phyloP scores from a whole-genome alignment of 148 eudicot genomes.

The Limonium bicolor region DNA sequence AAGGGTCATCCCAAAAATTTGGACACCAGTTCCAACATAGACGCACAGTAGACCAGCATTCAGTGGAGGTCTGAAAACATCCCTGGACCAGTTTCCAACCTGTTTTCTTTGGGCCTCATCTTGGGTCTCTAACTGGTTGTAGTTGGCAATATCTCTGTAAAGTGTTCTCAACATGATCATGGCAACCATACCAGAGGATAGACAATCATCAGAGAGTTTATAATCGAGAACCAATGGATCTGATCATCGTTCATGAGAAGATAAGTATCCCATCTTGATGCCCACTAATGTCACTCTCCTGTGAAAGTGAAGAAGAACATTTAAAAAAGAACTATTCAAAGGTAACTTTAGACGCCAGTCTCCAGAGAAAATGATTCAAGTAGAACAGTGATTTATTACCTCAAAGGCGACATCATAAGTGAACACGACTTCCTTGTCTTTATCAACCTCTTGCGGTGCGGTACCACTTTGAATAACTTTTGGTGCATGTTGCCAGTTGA shows the following conservation, averaged over 20 bases:
- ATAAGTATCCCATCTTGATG: slow-evolving; percentile 43
- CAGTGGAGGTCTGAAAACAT: slow-evolving; percentile 30
- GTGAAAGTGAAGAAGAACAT: slow-evolving; percentile 1
- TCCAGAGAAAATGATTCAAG: neutral
- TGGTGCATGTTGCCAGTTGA: slow-evolving; percentile 34
- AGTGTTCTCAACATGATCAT: slow-evolving; percentile 51
- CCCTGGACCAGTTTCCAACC: slow-evolving; percentile 49
- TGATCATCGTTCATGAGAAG: slow-evolving; percentile 42
- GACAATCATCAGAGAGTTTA: slow-evolving; percentile 32
- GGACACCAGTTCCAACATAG: slow-evolving; percentile 40
- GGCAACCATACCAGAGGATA: slow-evolving; percentile 38
- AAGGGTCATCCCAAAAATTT: slow-evolving; percentile 31
- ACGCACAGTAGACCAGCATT: slow-evolving; percentile 31
- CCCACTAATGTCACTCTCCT: slow-evolving; percentile 42
- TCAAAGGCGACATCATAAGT: slow-evolving; percentile 43
- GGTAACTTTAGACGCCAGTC: neutral
- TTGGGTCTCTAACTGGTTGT: slow-evolving; percentile 37
- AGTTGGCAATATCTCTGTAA: slow-evolving; percentile 37
- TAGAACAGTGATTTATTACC: too few species aligned
- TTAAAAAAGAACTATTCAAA: neutral
- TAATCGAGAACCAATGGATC: slow-evolving; percentile 42
- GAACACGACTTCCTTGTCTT: slow-evolving; percentile 35
- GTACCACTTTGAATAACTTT: slow-evolving; percentile 29
- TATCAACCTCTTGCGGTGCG: slow-evolving; percentile 35
- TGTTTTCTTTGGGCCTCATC: slow-evolving; percentile 44